These are phyloP conservation scores for Entophlyctis luteolus DNA, from an alignment of 192 early-diverging fungal genomes.

Conservation along the genomic window DNA sequence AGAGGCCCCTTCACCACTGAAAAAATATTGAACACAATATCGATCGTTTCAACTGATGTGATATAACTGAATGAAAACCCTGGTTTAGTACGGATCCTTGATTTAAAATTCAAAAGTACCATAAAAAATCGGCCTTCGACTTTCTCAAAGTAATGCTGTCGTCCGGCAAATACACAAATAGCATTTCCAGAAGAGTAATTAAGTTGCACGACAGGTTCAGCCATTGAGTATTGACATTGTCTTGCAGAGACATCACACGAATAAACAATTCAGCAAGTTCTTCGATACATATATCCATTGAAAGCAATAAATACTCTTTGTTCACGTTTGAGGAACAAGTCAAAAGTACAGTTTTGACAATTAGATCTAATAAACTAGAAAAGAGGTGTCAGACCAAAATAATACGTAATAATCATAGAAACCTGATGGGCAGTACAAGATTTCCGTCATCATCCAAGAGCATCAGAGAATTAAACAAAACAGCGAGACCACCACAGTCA, in stretches of 20 bases:
- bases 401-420: not conserved
- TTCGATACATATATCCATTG: conserved; percentile 18
- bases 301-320: conserved; percentile 16
- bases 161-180: not conserved
- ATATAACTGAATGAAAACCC: conserved; percentile 17
- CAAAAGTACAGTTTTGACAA: not conserved
- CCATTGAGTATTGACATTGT: not conserved
- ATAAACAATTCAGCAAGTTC: conserved; percentile 13
- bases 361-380: not conserved
- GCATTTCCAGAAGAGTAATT: not conserved
- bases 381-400: not conserved
- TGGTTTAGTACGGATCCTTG: not conserved
- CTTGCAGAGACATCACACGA: conserved; percentile 9
- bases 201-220: not conserved
- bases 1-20: conserved; percentile 12
- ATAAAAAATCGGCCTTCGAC: conserved; percentile 15
- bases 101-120: conserved; percentile 6
- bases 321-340: not conserved
- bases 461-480: conserved; percentile 12
- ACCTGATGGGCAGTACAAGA: not conserved
- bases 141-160: not conserved
- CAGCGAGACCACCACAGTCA: not conserved
- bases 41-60: conserved; percentile 14
- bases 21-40: conserved; percentile 10
- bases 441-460: conserved; percentile 10